Evolutionary conservation across 1,284 basidiomycete species (phyloP).

Genomic region (Cerioporus squamosus): DNA sequence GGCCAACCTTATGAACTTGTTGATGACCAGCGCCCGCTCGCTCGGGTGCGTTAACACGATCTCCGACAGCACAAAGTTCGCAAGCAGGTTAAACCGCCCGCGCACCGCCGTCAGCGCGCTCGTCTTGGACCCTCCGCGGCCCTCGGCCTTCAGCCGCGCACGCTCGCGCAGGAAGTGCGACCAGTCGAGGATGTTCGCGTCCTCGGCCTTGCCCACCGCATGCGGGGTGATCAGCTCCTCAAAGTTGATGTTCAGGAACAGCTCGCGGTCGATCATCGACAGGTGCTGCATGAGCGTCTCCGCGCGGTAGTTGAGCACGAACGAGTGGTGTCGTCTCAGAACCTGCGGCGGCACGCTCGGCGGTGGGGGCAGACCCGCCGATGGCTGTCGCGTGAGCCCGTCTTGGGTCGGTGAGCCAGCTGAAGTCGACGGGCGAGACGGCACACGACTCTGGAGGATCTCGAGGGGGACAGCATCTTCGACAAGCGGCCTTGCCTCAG

Average conservation of each 20-base stretch:
- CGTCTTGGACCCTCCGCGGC: constrained; percentile 59
- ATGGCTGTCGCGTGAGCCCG: constrained; percentile 26
- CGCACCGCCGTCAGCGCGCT: constrained; percentile 77
- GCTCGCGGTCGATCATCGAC: constrained; percentile 85
- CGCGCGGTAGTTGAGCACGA: constrained; percentile 63
- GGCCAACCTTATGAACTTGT: constrained; percentile 86
- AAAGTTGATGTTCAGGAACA: constrained; percentile 83
- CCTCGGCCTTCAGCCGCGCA: constrained; percentile 69
- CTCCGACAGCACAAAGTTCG: constrained; percentile 84
- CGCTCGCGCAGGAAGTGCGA: constrained; percentile 78
- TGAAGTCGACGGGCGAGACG: constrained; percentile 42
- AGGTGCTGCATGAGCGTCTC: constrained; percentile 79
- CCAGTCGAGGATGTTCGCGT: constrained; percentile 83
- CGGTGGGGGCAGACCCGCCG: constrained; percentile 22
- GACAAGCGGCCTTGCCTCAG: constrained; percentile 52
- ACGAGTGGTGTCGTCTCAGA: constrained; percentile 57
- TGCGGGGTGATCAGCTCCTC: constrained; percentile 80
- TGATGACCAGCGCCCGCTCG: constrained; percentile 70
- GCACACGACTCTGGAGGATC: constrained; percentile 63
- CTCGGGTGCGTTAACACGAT: constrained; percentile 70
- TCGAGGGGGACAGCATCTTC: constrained; percentile 71
- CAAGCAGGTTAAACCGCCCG: constrained; percentile 88
- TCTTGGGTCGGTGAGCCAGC: constrained; percentile 30
- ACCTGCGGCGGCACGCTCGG: constrained; percentile 31
- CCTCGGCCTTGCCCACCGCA: constrained; percentile 61